Percentiles rank a stretch among this genome's conserved stretches.
phyloP scores from a whole-genome alignment of 306 rosid genomes.

The Bauhinia variegata region DNA sequence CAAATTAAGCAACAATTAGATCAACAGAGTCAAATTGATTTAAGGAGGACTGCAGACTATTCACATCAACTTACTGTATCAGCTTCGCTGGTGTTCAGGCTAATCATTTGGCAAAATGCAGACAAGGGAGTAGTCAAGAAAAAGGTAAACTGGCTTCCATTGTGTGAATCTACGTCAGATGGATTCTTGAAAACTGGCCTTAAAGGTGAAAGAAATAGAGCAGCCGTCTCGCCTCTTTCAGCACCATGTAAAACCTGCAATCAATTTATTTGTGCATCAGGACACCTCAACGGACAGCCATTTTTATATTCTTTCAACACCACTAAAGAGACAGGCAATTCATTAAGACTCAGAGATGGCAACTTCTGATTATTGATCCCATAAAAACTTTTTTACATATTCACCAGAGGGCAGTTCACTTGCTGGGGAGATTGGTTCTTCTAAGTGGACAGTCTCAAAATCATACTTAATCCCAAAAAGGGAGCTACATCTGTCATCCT shows the following conservation, averaged over 20 bases:
- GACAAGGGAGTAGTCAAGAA: slow-evolving; percentile 92
- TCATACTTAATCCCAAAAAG: slow-evolving; percentile 26
- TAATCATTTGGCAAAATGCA: slow-evolving; percentile 91
- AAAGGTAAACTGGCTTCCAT: slow-evolving; percentile 91
- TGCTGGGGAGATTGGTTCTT: slow-evolving; percentile 6
- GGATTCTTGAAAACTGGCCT: slow-evolving; percentile 68
- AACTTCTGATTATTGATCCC: slow-evolving; percentile 12
- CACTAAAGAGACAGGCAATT: not conserved
- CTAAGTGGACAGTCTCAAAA: slow-evolving; percentile 1
- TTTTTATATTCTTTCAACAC: not conserved
- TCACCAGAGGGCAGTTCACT: slow-evolving; percentile 8
- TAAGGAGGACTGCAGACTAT: slow-evolving; percentile 3
- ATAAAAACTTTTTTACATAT: not conserved
- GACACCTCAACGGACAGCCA: slow-evolving; percentile 20
- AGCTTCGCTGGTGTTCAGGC: slow-evolving; percentile 49
- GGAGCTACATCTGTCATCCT: slow-evolving; percentile 21
- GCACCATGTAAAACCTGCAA: slow-evolving; percentile 88
- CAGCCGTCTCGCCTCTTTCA: slow-evolving; percentile 89
- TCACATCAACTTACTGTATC: slow-evolving; percentile 62
- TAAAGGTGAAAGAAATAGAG: slow-evolving; percentile 88
- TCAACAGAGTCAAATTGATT: slow-evolving; percentile 24
- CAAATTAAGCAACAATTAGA: slow-evolving; percentile 32
- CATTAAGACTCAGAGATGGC: not conserved
- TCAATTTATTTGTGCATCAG: slow-evolving; percentile 26
- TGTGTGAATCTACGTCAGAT: slow-evolving; percentile 54